Percentiles rank a stretch among this genome's conserved stretches.
Conservation (phyloP, 2,329 filamentous ascomycete species). For the Hypomyces rosellus region DNA sequence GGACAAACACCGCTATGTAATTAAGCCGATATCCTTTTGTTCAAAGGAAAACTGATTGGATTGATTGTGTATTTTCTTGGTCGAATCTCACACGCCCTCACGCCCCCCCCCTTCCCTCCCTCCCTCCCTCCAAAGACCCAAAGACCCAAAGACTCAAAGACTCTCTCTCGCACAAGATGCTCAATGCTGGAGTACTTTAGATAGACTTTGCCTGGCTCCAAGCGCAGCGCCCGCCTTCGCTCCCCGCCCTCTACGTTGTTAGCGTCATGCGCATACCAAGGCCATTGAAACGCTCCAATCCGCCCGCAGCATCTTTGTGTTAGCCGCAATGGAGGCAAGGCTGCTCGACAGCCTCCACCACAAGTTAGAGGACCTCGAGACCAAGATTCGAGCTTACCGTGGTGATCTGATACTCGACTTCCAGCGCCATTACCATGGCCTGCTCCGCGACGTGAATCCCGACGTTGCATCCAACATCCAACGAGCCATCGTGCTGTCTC, state of each 20-base stretch:
- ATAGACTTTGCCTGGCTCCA: slow-evolving; percentile 10
- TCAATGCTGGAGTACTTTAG: slow-evolving; percentile 2
- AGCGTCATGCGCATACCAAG: slow-evolving; percentile 32
- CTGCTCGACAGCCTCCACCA: slow-evolving; percentile 46
- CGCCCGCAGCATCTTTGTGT: slow-evolving; percentile 22
- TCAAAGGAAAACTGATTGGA: background rate
- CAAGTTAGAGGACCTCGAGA: slow-evolving; percentile 51
- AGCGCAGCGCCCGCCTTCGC: slow-evolving; percentile 8
- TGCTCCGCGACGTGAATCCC: slow-evolving; percentile 42
- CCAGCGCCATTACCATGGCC: slow-evolving; percentile 44
- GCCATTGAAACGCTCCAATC: slow-evolving; percentile 23
- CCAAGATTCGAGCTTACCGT: slow-evolving; percentile 50
- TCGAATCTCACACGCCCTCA: background rate
- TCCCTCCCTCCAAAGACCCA: slow-evolving; percentile 1
- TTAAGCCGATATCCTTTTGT: slow-evolving; percentile 4
- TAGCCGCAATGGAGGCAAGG: slow-evolving; percentile 35
- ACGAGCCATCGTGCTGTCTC: slow-evolving; percentile 38
- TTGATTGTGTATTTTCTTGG: no score
- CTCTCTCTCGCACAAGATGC: background rate
- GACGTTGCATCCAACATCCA: slow-evolving; percentile 41
- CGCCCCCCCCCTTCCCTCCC: background rate
- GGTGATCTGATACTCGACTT: slow-evolving; percentile 53
- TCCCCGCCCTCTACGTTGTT: slow-evolving; percentile 6
- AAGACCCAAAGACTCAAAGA: background rate
- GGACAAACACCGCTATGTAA: slow-evolving; percentile 8